Conservation (phyloP, 257 asterid genomes). For the Lycium ferocissimum region DNA sequence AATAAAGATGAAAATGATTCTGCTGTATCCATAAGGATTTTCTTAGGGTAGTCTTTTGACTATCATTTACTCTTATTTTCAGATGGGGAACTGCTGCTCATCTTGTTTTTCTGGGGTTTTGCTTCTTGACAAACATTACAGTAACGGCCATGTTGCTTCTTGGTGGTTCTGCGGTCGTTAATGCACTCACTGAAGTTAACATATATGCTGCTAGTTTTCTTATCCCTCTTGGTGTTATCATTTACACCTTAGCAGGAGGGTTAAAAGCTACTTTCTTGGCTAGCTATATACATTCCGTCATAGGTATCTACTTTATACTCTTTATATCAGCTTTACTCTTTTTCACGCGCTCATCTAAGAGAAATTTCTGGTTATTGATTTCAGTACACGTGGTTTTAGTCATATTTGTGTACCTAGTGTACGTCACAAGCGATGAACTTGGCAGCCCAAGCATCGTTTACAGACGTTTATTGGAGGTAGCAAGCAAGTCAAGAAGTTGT, state of each 20-base stretch:
- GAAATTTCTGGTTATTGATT: not conserved
- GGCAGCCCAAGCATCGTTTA: slow-evolving; percentile 84
- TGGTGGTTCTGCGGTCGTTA: slow-evolving; percentile 93
- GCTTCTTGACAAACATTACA: slow-evolving; percentile 87
- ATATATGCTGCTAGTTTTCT: slow-evolving; percentile 93
- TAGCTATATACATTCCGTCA: slow-evolving; percentile 89
- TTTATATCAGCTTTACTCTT: not conserved
- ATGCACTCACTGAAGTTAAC: slow-evolving; percentile 89
- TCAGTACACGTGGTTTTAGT: slow-evolving; percentile 88
- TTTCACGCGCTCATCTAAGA: not conserved
- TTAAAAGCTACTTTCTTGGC: slow-evolving; percentile 95
- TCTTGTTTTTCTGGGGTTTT: slow-evolving; percentile 76
- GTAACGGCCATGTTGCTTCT: slow-evolving; percentile 98
- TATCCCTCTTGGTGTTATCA: slow-evolving; percentile 86
- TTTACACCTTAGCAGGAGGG: slow-evolving; percentile 91
- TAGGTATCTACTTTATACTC: slow-evolving; percentile 45
- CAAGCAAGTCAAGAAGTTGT: slow-evolving; percentile 74
- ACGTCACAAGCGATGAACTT: slow-evolving; percentile 72
- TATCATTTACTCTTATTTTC: not conserved
- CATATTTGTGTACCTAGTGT: slow-evolving; percentile 82
- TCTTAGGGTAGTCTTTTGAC: not conserved
- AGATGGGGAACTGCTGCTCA: slow-evolving; percentile 98
- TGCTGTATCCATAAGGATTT: not conserved
- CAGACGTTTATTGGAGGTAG: slow-evolving; percentile 68
- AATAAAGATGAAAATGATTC: not conserved